Percentiles rank a stretch among this genome's conserved stretches.
Conservation (phyloP, 345 rosid species). For the Eutrema yunnanense region DNA sequence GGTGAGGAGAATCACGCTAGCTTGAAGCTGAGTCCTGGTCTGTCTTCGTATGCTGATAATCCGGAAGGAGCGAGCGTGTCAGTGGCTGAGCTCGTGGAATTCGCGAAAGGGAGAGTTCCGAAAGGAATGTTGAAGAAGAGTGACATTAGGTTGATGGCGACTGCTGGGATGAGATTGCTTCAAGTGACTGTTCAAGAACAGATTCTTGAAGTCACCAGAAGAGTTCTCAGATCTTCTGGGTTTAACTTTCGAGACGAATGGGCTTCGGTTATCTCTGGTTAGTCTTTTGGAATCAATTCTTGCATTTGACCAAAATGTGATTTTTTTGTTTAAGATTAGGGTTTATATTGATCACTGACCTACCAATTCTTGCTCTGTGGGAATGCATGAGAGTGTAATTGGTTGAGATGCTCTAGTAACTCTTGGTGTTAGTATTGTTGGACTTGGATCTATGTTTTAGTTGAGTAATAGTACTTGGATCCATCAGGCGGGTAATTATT, state of each 20-base stretch:
- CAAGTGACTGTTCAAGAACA: conserved; percentile 41
- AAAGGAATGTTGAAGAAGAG: conserved; percentile 47
- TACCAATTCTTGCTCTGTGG: too few relatives aligned
- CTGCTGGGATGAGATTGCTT: conserved; percentile 86
- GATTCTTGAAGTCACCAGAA: conserved; percentile 57
- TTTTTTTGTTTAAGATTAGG: background rate
- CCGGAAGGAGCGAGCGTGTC: conserved; percentile 55
- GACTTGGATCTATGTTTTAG: background rate
- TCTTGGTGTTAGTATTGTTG: background rate
- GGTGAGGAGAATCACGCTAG: conserved; percentile 37
- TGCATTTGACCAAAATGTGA: background rate
- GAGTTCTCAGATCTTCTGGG: conserved; percentile 53
- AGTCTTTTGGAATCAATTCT: background rate
- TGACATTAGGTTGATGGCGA: conserved; percentile 85
- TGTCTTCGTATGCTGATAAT: conserved; percentile 56
- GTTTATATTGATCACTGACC: too few relatives aligned
- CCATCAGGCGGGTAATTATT: background rate
- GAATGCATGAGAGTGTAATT: too few relatives aligned
- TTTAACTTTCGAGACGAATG: conserved; percentile 63
- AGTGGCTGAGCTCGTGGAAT: conserved; percentile 53
- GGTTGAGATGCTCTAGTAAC: background rate
- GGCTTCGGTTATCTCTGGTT: conserved; percentile 88
- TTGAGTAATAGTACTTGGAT: background rate
- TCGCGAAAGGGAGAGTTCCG: conserved; percentile 57
- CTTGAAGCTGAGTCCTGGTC: conserved; percentile 73